phyloP scores from a whole-genome alignment of 495 filamentous ascomycete genomes.

The Recurvomyces mirabilis region DNA sequence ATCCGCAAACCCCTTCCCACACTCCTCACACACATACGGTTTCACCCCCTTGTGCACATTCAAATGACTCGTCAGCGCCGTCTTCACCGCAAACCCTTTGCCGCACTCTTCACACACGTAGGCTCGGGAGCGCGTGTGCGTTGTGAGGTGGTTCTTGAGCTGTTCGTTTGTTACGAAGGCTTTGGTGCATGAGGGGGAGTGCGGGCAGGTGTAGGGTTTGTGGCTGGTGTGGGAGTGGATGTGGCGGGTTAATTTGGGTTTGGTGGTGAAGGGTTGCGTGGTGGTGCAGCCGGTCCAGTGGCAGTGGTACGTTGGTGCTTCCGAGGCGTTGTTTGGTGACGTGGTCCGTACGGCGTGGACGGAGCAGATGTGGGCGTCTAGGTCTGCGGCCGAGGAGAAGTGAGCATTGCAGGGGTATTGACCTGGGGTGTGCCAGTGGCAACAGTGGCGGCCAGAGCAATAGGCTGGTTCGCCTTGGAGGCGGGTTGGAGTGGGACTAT shows the following conservation, averaged over 20 bases:
- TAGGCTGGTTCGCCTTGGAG: slow-evolving; percentile 13
- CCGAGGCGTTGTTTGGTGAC: no score
- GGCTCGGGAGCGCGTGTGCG: slow-evolving; percentile 12
- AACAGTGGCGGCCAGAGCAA: slow-evolving; percentile 17
- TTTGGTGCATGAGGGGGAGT: slow-evolving; percentile 10
- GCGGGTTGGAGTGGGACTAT: not conserved
- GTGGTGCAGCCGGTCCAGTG: slow-evolving; percentile 17
- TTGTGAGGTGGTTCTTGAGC: slow-evolving; percentile 19
- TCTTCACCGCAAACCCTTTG: slow-evolving; percentile 20
- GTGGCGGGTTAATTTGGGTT: slow-evolving; percentile 17
- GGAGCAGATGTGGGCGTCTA: slow-evolving; percentile 15
- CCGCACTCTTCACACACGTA: slow-evolving; percentile 11
- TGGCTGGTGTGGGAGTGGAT: slow-evolving; percentile 19
- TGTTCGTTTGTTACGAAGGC: slow-evolving; percentile 21
- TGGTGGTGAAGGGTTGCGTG: slow-evolving; percentile 15
- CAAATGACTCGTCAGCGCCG: slow-evolving; percentile 19
- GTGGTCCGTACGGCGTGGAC: slow-evolving; percentile 15
- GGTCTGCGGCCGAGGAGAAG: slow-evolving; percentile 14
- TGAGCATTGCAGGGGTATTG: slow-evolving; percentile 11
- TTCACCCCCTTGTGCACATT: slow-evolving; percentile 16
- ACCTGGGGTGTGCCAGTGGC: slow-evolving; percentile 10
- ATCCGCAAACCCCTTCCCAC: slow-evolving; percentile 19
- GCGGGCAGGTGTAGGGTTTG: slow-evolving; percentile 14
- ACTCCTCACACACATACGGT: slow-evolving; percentile 16
- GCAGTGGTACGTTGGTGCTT: slow-evolving; percentile 11